Conservation (phyloP, 495 filamentous ascomycete species). For the Pyrenopolyporus hunteri region DNA sequence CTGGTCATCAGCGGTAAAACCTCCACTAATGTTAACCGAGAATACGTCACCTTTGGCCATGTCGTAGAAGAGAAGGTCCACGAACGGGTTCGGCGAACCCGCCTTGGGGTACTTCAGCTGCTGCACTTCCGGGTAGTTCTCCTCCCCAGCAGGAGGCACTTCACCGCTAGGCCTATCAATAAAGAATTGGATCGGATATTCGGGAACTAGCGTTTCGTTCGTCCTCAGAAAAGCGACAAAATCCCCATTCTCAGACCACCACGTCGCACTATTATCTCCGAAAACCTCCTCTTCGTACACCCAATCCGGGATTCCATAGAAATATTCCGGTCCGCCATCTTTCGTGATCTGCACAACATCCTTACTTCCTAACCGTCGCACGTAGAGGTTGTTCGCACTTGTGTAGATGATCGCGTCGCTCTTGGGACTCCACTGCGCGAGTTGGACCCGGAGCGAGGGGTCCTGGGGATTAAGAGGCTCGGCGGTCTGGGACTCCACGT, state of each 20-base stretch:
- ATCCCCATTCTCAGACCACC: slow-evolving; percentile 90
- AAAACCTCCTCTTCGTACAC: slow-evolving; percentile 99
- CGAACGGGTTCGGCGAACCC: slow-evolving; percentile 89
- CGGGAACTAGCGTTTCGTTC: slow-evolving; percentile 88
- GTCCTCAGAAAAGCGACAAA: slow-evolving; percentile 91
- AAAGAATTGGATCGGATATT: slow-evolving; percentile 94
- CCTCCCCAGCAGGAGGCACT: slow-evolving; percentile 71
- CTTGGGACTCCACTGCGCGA: slow-evolving; percentile 88
- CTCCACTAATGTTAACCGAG: slow-evolving; percentile 73
- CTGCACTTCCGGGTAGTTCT: slow-evolving; percentile 88
- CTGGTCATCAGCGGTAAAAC: slow-evolving; percentile 80
- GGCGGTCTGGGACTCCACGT: slow-evolving; percentile 80
- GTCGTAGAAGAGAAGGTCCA: slow-evolving; percentile 88
- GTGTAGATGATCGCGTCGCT: slow-evolving; percentile 88
- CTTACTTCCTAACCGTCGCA: slow-evolving; percentile 66
- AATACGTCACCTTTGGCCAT: slow-evolving; percentile 80
- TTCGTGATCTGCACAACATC: slow-evolving; percentile 75
- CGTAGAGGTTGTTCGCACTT: slow-evolving; percentile 83
- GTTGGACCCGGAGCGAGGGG: slow-evolving; percentile 71
- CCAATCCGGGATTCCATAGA: slow-evolving; percentile 99
- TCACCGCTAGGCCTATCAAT: slow-evolving; percentile 84
- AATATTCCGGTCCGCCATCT: slow-evolving; percentile 84
- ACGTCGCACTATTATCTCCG: slow-evolving; percentile 77
- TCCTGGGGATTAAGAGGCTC: slow-evolving; percentile 77
- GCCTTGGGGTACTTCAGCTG: slow-evolving; percentile 98